These are phyloP conservation scores for Gilbertella persicaria DNA, from an alignment of 371 early-diverging fungal species.

Conservation along the genomic window DNA sequence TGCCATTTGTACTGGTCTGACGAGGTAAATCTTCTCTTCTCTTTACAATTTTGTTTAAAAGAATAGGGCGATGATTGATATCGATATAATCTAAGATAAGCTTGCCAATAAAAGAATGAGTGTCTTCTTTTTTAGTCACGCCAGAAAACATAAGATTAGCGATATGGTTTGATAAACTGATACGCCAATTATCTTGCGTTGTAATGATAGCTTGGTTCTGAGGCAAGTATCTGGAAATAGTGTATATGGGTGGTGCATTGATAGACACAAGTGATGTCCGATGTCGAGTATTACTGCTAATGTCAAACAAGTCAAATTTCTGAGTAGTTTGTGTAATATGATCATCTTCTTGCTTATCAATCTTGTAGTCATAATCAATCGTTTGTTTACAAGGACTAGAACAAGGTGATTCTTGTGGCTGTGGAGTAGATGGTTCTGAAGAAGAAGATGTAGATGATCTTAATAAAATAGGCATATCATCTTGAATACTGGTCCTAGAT, in stretches of 20 bases:
- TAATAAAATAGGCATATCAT: not conserved
- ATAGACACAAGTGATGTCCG: slow-evolving; percentile 3
- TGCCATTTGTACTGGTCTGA: slow-evolving; percentile 25
- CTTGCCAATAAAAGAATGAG: slow-evolving; percentile 41
- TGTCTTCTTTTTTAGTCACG: not conserved
- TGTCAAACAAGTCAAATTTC: slow-evolving; percentile 9
- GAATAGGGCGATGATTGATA: slow-evolving; percentile 47
- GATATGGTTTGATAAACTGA: slow-evolving; percentile 63
- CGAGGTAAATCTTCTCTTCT: slow-evolving; percentile 33
- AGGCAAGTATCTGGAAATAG: slow-evolving; percentile 53
- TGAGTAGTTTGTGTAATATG: slow-evolving; percentile 1
- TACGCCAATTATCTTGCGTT: slow-evolving; percentile 56
- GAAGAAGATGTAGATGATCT: not conserved
- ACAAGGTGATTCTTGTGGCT: not conserved
- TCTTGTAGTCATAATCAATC: not conserved
- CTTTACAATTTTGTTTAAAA: slow-evolving; percentile 43
- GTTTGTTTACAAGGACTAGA: not conserved
- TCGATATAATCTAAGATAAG: slow-evolving; percentile 57
- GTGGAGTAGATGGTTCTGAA: not conserved
- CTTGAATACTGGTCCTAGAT: no score
- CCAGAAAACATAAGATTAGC: slow-evolving; percentile 54
- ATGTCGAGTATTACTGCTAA: slow-evolving; percentile 1
- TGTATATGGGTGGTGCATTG: slow-evolving; percentile 1
- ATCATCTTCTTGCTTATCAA: not conserved
- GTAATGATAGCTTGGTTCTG: slow-evolving; percentile 68